These are phyloP conservation scores for Cryptococcus neoformans DNA, from an alignment of 1,284 basidiomycete species.

Conservation along the genomic window DNA sequence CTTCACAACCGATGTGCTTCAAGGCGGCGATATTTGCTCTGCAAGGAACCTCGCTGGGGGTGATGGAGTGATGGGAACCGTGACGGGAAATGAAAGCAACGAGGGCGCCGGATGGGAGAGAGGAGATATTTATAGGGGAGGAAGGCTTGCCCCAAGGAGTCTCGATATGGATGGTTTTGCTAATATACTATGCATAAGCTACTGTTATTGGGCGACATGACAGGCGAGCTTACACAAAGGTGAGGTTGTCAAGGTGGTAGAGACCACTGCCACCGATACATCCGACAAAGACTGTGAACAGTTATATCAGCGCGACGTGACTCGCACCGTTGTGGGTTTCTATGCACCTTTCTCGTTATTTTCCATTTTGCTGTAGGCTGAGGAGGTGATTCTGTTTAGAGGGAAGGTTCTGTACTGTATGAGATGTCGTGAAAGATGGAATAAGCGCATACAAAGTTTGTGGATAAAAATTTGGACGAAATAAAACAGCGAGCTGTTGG, in stretches of 20 bases:
- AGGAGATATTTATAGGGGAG: slow-evolving; percentile 83
- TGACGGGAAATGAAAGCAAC: slow-evolving; percentile 93
- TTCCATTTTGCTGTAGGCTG: slow-evolving; percentile 8
- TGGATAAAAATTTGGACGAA: background rate
- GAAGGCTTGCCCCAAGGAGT: slow-evolving; percentile 92
- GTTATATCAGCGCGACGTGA: background rate
- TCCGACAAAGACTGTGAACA: slow-evolving; percentile 65
- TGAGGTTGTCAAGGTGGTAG: slow-evolving; percentile 87
- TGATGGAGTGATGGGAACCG: slow-evolving; percentile 67
- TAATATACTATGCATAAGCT: slow-evolving; percentile 35
- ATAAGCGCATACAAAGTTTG: background rate
- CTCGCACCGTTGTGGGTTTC: background rate
- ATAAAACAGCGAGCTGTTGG: background rate
- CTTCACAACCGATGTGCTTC: slow-evolving; percentile 85
- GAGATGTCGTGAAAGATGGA: background rate
- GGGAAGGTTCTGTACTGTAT: background rate
- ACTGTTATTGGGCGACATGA: background rate
- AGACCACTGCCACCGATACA: slow-evolving; percentile 82
- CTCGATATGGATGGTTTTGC: slow-evolving; percentile 57
- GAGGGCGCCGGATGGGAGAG: slow-evolving; percentile 70
- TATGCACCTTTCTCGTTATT: slow-evolving; percentile 13
- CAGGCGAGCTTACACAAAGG: slow-evolving; percentile 60
- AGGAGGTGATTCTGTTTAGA: background rate
- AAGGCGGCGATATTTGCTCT: slow-evolving; percentile 95
- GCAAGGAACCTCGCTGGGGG: slow-evolving; percentile 72